phyloP scores from a whole-genome alignment of 78 protist genomes.

The Mastigamoeba balamuthi region DNA sequence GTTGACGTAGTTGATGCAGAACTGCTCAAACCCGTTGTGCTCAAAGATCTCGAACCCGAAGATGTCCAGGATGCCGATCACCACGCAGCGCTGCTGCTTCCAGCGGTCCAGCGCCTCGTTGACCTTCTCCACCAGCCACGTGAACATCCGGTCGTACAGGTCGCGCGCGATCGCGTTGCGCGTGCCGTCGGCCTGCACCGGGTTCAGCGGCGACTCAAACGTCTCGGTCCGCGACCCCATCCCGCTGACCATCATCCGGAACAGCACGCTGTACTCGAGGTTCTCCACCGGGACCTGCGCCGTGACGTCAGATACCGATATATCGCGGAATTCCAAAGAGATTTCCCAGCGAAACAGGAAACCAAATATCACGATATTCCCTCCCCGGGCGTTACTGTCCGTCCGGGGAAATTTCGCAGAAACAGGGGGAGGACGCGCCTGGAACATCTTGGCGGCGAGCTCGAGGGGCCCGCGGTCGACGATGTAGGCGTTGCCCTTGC shows the following conservation, averaged over 20 bases:
- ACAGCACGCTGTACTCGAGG: conserved; percentile 31
- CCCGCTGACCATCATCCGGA: conserved; percentile 49
- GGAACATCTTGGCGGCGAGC: conserved; percentile 32
- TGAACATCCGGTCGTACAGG: conserved; percentile 69
- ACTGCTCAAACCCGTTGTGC: conserved; percentile 81
- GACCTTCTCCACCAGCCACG: conserved; percentile 62
- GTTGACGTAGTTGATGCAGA: conserved; percentile 89
- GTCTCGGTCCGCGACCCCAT: conserved; percentile 46
- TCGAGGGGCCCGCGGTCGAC: conserved; percentile 42
- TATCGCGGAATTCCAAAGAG: too few relatives aligned
- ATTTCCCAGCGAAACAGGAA: too few relatives aligned
- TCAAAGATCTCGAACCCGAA: conserved; percentile 82
- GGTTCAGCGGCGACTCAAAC: conserved; percentile 53
- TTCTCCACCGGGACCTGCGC: background rate
- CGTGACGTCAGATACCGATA: background rate
- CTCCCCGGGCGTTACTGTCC: too few relatives aligned
- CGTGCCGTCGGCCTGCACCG: conserved; percentile 58
- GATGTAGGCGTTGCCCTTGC: conserved; percentile 48
- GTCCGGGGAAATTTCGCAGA: too few relatives aligned
- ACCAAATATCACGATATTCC: too few relatives aligned
- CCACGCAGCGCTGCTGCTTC: conserved; percentile 22
- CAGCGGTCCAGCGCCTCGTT: conserved; percentile 38
- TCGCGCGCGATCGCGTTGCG: conserved; percentile 75
- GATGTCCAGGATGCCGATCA: conserved; percentile 76
- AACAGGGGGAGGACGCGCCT: conserved; percentile 34